A percentile compares a stretch with the other conserved stretches of the same genome.
phyloP scores from a whole-genome alignment of 306 rosid species.

The Trifolium repens region DNA sequence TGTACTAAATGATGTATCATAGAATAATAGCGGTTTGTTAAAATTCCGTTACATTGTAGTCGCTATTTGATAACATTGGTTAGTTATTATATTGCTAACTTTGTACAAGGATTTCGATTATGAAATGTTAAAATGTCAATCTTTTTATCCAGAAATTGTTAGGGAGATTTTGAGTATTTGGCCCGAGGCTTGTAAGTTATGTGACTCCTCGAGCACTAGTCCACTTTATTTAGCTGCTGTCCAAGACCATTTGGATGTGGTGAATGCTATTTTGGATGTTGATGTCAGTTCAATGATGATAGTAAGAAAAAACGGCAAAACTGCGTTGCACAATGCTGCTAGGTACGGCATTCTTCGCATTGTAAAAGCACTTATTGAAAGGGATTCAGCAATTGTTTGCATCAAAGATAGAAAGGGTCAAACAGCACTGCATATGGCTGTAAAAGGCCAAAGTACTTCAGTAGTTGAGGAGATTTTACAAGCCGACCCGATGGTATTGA shows the following conservation, averaged over 20 bases:
- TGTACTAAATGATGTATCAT: neutral
- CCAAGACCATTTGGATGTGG: constrained; percentile 77
- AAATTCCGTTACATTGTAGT: neutral
- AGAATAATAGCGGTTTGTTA: neutral
- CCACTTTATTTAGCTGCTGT: constrained; percentile 92
- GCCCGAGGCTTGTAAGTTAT: constrained; percentile 75
- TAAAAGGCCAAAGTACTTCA: constrained; percentile 66
- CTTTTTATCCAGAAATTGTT: constrained; percentile 69
- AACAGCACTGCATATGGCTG: constrained; percentile 98
- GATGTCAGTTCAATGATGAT: constrained; percentile 67
- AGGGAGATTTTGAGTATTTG: constrained; percentile 64
- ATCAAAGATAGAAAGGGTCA: constrained; percentile 90
- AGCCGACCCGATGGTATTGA: constrained; percentile 61
- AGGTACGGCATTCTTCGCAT: constrained; percentile 69
- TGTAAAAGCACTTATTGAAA: constrained; percentile 65
- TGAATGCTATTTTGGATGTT: constrained; percentile 79
- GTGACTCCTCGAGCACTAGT: constrained; percentile 79
- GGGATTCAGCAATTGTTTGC: constrained; percentile 63
- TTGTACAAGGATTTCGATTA: neutral
- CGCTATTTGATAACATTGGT: neutral
- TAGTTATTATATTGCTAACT: neutral
- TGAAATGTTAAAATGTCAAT: constrained; percentile 32
- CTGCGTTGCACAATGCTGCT: constrained; percentile 83
- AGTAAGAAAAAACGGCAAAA: constrained; percentile 92
- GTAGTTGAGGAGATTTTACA: constrained; percentile 76